phyloP scores from a whole-genome alignment of 2,329 filamentous ascomycete species.

The Fusarium gaditjirri region DNA sequence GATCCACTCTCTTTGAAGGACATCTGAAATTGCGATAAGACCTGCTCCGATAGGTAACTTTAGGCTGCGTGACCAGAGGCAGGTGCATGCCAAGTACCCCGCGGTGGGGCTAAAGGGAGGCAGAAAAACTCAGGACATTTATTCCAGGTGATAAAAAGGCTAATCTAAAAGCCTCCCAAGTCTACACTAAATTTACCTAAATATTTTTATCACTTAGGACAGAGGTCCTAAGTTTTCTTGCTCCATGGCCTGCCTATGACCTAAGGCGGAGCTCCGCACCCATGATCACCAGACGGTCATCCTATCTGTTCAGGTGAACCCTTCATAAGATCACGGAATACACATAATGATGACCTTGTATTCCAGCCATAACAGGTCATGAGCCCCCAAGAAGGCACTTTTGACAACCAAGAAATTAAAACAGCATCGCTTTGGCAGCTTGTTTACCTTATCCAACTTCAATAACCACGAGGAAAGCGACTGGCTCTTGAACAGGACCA shows the following conservation, averaged over 20 bases:
- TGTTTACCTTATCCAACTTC: background rate
- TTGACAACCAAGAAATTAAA: background rate
- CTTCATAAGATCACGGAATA: background rate
- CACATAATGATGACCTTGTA: background rate
- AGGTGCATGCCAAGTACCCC: conserved; percentile 31
- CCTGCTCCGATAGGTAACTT: background rate
- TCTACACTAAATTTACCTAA: background rate
- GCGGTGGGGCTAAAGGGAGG: conserved; percentile 38
- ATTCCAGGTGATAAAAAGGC: background rate
- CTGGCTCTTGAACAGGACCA: too few relatives aligned
- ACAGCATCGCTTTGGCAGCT: too few relatives aligned
- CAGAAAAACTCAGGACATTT: background rate
- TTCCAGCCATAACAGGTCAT: background rate
- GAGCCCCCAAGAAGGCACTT: background rate
- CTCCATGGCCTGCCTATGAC: background rate
- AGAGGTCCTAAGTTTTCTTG: background rate
- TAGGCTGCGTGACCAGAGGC: background rate
- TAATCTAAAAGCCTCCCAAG: fast-evolving
- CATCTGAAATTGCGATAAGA: conserved; percentile 9
- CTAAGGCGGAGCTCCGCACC: background rate
- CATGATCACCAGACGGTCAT: background rate
- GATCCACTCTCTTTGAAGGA: background rate
- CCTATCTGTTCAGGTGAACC: background rate
- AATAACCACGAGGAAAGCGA: background rate
- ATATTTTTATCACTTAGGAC: background rate